These are phyloP conservation scores for Trichoderma lentiforme DNA, from an alignment of 2,329 filamentous ascomycete species.

Conservation along the genomic window DNA sequence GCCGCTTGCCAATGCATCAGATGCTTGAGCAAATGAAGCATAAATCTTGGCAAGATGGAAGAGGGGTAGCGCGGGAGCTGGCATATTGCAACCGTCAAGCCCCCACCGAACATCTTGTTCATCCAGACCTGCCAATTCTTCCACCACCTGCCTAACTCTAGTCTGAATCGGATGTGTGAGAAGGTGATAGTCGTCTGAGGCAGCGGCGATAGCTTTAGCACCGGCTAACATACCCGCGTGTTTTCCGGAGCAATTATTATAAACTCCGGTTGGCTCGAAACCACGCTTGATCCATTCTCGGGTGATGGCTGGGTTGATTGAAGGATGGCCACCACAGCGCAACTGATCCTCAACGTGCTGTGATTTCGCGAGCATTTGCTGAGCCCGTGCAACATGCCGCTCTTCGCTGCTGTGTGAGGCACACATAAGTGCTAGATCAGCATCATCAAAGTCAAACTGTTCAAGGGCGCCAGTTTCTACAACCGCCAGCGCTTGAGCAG, in stretches of 20 bases:
- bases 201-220: slow-evolving; percentile 34
- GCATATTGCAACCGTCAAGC: slow-evolving; percentile 46
- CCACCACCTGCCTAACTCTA: slow-evolving; percentile 35
- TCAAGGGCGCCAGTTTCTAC: slow-evolving; percentile 40
- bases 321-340: slow-evolving; percentile 41
- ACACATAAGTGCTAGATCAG: slow-evolving; percentile 45
- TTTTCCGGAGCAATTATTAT: slow-evolving; percentile 49
- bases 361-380: slow-evolving; percentile 37
- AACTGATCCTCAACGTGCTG: slow-evolving; percentile 35
- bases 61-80: slow-evolving; percentile 43
- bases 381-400: slow-evolving; percentile 37
- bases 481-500: slow-evolving; percentile 43
- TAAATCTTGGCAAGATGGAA: slow-evolving; percentile 34
- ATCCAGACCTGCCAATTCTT: slow-evolving; percentile 33
- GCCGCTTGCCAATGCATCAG: slow-evolving; percentile 19
- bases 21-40: slow-evolving; percentile 36
- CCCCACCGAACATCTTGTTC: slow-evolving; percentile 37
- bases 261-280: slow-evolving; percentile 36
- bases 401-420: slow-evolving; percentile 46
- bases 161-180: slow-evolving; percentile 38
- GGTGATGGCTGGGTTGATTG: slow-evolving; percentile 34
- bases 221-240: slow-evolving; percentile 47
- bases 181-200: slow-evolving; percentile 35
- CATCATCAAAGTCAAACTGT: slow-evolving; percentile 35
- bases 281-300: slow-evolving; percentile 37